Conservation (phyloP, 768 basidiomycete species). For the Cantharellus cinnabarinus region DNA sequence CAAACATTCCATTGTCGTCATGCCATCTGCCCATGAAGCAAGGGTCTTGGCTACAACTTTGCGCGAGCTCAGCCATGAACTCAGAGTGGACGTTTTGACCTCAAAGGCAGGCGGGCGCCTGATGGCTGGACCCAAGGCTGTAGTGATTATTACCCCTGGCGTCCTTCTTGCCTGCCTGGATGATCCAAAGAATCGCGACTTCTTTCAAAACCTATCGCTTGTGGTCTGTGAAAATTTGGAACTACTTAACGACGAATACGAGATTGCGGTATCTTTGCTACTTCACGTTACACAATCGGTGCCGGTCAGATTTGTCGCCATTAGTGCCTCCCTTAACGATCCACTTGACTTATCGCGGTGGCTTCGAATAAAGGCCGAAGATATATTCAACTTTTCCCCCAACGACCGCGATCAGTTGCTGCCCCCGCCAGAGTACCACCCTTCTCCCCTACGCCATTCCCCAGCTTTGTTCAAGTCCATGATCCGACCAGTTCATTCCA, state of each 20-base stretch:
- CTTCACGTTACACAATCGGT: conserved; percentile 39
- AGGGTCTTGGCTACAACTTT: not conserved
- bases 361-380: conserved; percentile 47
- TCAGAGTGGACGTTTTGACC: not conserved
- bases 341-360: conserved; percentile 63
- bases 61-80: not conserved
- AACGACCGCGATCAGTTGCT: conserved; percentile 68
- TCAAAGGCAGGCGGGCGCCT: conserved; percentile 1
- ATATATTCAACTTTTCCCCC: conserved; percentile 59
- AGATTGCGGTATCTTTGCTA: conserved; percentile 58
- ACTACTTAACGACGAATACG: conserved; percentile 59
- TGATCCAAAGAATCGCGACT: conserved; percentile 5
- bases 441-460: conserved; percentile 76
- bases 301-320: conserved; percentile 53
- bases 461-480: conserved; percentile 76
- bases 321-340: conserved; percentile 63
- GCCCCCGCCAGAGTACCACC: conserved; percentile 33
- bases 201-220: conserved; percentile 29
- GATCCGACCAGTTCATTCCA: conserved; percentile 71
- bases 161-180: conserved; percentile 19
- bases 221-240: conserved; percentile 76
- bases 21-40: conserved; percentile 19
- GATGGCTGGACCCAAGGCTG: conserved; percentile 4
- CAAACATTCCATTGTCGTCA: conserved; percentile 39
- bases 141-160: conserved; percentile 39